Conservation (phyloP, 108 stramenopile genomes). For the Thalassiosira profunda region DNA sequence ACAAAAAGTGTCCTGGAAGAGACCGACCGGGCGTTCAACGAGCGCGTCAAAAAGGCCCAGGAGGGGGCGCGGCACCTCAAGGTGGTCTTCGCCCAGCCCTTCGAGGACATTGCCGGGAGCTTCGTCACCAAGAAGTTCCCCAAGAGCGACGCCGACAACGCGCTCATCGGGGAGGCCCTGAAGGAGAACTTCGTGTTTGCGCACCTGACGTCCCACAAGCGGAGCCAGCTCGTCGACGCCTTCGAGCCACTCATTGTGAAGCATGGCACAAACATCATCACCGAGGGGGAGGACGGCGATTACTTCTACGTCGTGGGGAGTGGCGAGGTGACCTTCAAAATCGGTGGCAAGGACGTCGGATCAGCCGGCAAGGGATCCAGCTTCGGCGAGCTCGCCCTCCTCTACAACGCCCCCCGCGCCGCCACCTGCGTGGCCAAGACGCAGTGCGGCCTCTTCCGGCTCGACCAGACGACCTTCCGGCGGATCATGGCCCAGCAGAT, state of each 20-base stretch:
- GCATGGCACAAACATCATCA: constrained; percentile 78
- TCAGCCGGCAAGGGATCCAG: constrained; percentile 57
- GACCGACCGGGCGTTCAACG: constrained; percentile 6
- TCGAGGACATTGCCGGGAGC: constrained; percentile 13
- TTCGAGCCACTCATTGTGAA: constrained; percentile 58
- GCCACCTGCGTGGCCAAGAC: constrained; percentile 84
- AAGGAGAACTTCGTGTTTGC: constrained; percentile 82
- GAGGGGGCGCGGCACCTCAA: constrained; percentile 27
- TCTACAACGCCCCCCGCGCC: constrained; percentile 95
- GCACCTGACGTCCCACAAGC: constrained; percentile 53
- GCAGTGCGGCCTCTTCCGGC: constrained; percentile 57
- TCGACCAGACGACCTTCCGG: constrained; percentile 85
- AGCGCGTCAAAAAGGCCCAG: constrained; percentile 26
- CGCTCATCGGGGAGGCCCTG: constrained; percentile 61
- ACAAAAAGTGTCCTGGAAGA: background rate
- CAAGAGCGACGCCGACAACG: constrained; percentile 54
- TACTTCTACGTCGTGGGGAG: constrained; percentile 86
- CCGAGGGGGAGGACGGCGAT: constrained; percentile 94
- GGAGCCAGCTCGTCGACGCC: constrained; percentile 61
- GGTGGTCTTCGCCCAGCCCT: constrained; percentile 45
- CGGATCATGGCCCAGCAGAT: constrained; percentile 68
- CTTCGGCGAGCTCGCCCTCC: constrained; percentile 95
- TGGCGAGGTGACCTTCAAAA: constrained; percentile 67
- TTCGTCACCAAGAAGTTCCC: constrained; percentile 33
- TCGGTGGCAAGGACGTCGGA: constrained; percentile 76